Percentiles rank a stretch among this genome's conserved stretches.
Conservation (phyloP, 441 rosid species). For the Eruca vesicaria region DNA sequence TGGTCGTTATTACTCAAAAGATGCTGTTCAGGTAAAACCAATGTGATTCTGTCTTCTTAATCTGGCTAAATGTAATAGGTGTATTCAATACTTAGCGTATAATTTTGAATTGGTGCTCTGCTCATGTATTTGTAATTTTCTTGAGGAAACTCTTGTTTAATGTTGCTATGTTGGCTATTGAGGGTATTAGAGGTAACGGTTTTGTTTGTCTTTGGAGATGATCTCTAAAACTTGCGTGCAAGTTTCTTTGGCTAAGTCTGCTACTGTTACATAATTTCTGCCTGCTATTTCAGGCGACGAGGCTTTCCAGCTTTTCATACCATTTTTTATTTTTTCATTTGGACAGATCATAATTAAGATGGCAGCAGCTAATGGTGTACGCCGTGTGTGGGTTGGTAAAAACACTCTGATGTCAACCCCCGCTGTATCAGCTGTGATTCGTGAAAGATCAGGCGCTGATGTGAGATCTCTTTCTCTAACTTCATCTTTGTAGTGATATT, state of each 20-base stretch:
- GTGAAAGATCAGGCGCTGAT: conserved; percentile 86
- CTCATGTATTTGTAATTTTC: no score
- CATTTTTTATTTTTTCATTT: neutral
- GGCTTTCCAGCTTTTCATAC: neutral
- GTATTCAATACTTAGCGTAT: neutral
- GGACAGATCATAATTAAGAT: conserved; percentile 83
- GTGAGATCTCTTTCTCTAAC: conserved; percentile 51
- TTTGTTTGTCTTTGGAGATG: neutral
- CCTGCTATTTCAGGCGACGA: neutral
- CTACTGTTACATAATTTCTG: neutral
- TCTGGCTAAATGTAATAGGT: neutral
- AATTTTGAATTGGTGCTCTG: no score
- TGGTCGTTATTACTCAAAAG: conserved; percentile 94
- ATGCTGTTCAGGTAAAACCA: conserved; percentile 72
- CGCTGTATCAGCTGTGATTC: conserved; percentile 96
- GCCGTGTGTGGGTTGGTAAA: conserved; percentile 95
- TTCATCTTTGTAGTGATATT: neutral
- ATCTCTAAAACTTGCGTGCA: neutral
- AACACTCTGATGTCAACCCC: conserved; percentile 96
- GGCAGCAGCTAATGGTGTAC: conserved; percentile 96
- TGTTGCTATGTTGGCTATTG: no score
- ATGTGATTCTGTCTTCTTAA: neutral
- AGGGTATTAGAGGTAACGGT: no score
- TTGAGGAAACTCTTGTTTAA: no score
- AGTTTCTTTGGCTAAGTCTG: neutral